Percentiles rank a stretch among this genome's conserved stretches.
These are phyloP conservation scores for Fraxinus albicans DNA, from an alignment of 305 asterid species.

Conservation along the genomic window DNA sequence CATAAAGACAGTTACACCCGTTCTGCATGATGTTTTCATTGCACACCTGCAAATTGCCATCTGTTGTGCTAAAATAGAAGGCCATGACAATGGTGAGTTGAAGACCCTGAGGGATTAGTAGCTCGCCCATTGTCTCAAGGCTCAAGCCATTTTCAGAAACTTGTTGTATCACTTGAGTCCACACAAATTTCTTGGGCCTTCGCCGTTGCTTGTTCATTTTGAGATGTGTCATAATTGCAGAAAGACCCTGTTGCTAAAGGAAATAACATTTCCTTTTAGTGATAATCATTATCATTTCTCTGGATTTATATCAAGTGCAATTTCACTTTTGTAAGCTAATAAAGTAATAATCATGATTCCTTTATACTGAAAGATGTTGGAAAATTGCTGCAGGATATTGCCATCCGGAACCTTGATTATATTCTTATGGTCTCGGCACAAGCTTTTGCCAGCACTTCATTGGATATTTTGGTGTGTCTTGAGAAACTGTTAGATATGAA, in stretches of 20 bases:
- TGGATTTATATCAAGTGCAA: neutral
- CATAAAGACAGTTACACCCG: neutral
- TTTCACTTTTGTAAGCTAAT: neutral
- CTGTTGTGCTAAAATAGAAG: neutral
- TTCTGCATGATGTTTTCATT: neutral
- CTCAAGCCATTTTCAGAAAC: neutral
- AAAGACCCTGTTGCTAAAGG: neutral
- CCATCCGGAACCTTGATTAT: slow-evolving; percentile 82
- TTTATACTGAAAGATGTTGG: slow-evolving; percentile 12
- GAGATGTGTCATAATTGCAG: neutral
- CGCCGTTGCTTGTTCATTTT: neutral
- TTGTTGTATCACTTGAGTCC: neutral
- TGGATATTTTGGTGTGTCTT: slow-evolving; percentile 69
- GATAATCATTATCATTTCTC: neutral
- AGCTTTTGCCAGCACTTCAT: slow-evolving; percentile 54
- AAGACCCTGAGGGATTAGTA: neutral
- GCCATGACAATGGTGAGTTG: neutral
- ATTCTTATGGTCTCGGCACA: slow-evolving; percentile 75
- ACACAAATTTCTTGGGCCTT: neutral
- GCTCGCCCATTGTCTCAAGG: neutral
- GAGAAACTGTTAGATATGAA: slow-evolving; percentile 72
- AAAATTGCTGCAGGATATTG: slow-evolving; percentile 76
- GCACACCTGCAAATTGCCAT: neutral
- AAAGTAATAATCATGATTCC: neutral
- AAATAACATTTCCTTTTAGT: neutral